Evolutionary conservation across 306 rosid genomes (phyloP), one percentile per base, ranked within the genome.

Genomic region (Citrullus amarus): DNA sequence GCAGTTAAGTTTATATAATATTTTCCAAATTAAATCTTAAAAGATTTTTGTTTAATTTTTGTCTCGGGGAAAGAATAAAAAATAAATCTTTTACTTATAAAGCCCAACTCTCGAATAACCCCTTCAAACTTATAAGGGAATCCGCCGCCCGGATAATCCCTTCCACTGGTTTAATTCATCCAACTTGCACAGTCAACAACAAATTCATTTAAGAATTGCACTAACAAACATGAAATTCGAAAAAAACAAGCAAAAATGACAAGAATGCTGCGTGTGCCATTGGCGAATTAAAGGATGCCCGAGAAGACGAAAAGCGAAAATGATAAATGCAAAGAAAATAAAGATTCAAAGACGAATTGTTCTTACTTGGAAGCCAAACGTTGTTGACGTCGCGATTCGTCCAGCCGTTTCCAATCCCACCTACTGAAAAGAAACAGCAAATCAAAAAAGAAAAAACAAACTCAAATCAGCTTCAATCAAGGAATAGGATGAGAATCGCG

Each of bases 381-480:
- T 75, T 84, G 51, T 78, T 83, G 68, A 74, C 58, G 78, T 58
- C 78, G 18, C 80, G 78, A 76, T 80, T 90, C 83, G 76, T 87
- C 88, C 85, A 75, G 82, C 72, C 66, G 81, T 43, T 83, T 50
- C 62, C 78, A 74, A 51, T 32, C 65, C 78, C 75, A 81, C 87
- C 96, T 85, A 81, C 18, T 48, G 38, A 83, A 56, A 56, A 38
- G 68, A 43, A 58, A n/a, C 70, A 78, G 30, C 10, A 53, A 75
- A 74, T 79, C 61, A 78, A 1, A 22, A 66, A 22, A 22, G 0
- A 22, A 12, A 30, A 48, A 80, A 43, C 75, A 41, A n/a, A 83
- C 8, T 34, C 67, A 32, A 77, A 61, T 25, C 32, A 50, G 51
- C 76, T 22, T 62, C 77, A 65, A 43, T 74, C 15, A 59, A 79